Evolutionary conservation across 306 rosid species (phyloP).

Genomic region (Pyrus communis): DNA sequence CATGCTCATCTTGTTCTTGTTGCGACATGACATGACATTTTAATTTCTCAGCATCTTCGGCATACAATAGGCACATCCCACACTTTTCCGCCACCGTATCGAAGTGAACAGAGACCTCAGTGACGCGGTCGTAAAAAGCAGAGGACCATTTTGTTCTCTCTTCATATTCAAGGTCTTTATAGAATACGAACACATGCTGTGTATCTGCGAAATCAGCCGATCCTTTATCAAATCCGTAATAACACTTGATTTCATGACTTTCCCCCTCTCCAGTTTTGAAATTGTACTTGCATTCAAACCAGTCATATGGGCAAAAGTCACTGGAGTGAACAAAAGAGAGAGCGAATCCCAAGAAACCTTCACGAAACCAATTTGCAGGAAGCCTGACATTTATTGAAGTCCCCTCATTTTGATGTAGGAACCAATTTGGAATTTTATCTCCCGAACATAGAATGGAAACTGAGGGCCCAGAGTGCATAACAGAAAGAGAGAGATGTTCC

Average conservation of each 20-base stretch:
- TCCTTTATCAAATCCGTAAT: too few species aligned
- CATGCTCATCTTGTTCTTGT: background rate
- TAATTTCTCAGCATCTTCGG: background rate
- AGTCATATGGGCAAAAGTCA: too few species aligned
- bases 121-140: background rate
- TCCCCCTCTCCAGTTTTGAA: background rate
- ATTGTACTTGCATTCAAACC: background rate
- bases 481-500: too few species aligned
- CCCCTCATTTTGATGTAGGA: constrained; percentile 1
- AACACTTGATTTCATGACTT: background rate
- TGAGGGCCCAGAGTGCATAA: background rate
- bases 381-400: constrained; percentile 7
- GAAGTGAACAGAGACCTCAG: background rate
- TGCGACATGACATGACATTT: background rate
- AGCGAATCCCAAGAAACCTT: constrained; percentile 13
- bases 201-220: too few species aligned
- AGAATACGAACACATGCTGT: too few species aligned
- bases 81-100: background rate
- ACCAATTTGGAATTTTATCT: constrained; percentile 11
- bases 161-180: background rate
- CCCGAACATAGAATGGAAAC: background rate
- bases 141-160: background rate
- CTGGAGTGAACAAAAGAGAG: background rate
- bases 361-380: background rate
- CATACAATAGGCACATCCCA: background rate